Evolutionary conservation across 2,329 filamentous ascomycete species (phyloP), one percentile per base, ranked within the genome.

Genomic region (Teratosphaeria nubilosa): DNA sequence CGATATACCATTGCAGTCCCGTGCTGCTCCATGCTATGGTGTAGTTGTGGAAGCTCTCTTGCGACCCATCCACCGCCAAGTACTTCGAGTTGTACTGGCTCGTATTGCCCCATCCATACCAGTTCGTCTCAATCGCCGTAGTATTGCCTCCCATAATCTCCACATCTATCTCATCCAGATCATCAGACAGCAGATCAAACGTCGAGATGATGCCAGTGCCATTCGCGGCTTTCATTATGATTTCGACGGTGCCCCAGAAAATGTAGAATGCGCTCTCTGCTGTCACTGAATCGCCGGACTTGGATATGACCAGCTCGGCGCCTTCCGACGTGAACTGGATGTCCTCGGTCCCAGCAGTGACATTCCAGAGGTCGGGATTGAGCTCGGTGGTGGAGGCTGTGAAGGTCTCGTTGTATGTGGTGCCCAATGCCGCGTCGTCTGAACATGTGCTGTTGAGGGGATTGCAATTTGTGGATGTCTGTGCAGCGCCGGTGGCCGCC

Each of bases 161-260:
- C 83, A 89, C 92, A 69, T 96, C 91, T 48, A 95, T 85, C 74
- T 95, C 90, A 70, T 95, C 91, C 14, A 94, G 79, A 66, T 91
- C 86, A 65, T 94, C 87, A 55, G 87, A 92, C 64, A 94, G 80
- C 72, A 92, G 80, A 70, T 95, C 91, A 68, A 95, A 86, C 61
- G 88, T 82, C 68, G 86, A 90, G 66, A 96, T 83, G 62, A 96
- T 86, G 55, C 91, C 91, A 7, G 76, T 76, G 20, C 91, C 91
- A 1, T 78, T 75, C 0, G 91, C 85, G 3, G 88, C 87, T 76
- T 90, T 89, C 77, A 95, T 82, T 64, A 83, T 79, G 59, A 92
- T 80, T 73, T 94, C 89, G 53, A 90, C 85, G 60, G 85, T 83
- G 58, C 91, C 91, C 65, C 87, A 92, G 78, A 95, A 91, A 73